Base-by-base conservation (phyloP, 2,329 filamentous ascomycete genomes). In the Exophiala lecanii-corni region DNA sequence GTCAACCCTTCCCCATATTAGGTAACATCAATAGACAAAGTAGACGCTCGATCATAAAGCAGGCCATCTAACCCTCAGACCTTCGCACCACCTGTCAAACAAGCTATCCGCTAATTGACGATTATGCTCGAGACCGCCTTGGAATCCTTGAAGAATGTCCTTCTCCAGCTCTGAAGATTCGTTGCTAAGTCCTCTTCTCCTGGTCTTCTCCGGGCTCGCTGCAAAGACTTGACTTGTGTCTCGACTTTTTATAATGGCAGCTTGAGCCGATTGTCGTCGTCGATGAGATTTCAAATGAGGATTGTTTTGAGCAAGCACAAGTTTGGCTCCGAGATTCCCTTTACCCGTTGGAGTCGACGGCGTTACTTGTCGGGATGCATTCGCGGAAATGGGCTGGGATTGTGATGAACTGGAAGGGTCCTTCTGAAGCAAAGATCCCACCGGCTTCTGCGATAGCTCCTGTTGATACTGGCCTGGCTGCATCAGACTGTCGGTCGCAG, bases 81-180 rank as follows among this genome's bases (percentile, higher is more conserved):
- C 89, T 45, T 94, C 86, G 2, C 83, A 81, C 92, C 92, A 98
- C 32, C 91, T 79, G 12, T 82, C 80, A 66, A 96, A 97, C 15
- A 98, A 76, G 15, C 94, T 86, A 62, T 96, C 89, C 1, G 86
- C 87, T 26, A 97, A 73, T 61, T 94, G 81, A 59, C 88, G 87
- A 53, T 84, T 86, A 65, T 96, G 91, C 64, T 96, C 89, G 86
- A 96, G 91, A 2, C 89, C 91, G 76, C 80, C 1, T 78, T 79
- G 53, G 81, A 64, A 54, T 75, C 74, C 58, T 39, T 38, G 33
- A 58, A 47, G 51, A 67, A 70, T 56, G 71, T 71, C 49, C 69
- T 45, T 47, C 20, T 52, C 50, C 2, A 44, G 30, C 2, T 47
- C 36, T 9, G 38, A 23, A 5, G 35, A 37, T 36, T 35, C 26